A percentile compares a stretch with the other conserved stretches of the same genome.
phyloP scores from a whole-genome alignment of 352 stramenopile genomes.

The Thalassiosira sp. region DNA sequence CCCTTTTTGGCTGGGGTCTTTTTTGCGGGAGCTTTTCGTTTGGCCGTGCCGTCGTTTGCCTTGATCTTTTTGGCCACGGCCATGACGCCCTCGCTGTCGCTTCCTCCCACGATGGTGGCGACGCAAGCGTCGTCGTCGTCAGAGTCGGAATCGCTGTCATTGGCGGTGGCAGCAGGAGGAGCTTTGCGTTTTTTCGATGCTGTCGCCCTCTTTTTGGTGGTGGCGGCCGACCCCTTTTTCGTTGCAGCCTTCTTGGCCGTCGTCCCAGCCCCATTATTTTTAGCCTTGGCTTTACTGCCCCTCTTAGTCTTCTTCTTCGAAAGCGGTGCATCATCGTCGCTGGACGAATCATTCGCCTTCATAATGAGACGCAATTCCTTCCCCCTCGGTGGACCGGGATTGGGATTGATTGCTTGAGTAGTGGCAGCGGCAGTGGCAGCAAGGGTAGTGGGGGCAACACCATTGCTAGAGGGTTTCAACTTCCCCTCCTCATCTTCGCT shows the following conservation, averaged over 20 bases:
- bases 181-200: constrained; percentile 46
- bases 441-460: constrained; percentile 6
- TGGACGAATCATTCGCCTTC: constrained; percentile 13
- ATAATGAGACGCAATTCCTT: constrained; percentile 50
- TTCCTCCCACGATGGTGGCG: constrained; percentile 35
- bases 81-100: constrained; percentile 37
- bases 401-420: constrained; percentile 25
- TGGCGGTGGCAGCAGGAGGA: constrained; percentile 2
- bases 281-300: constrained; percentile 35
- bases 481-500: constrained; percentile 40
- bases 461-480: constrained; percentile 6
- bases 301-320: constrained; percentile 44
- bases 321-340: constrained; percentile 35
- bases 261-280: not conserved
- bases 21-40: constrained; percentile 1
- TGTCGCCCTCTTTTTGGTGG: constrained; percentile 17
- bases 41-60: constrained; percentile 17
- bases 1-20: constrained; percentile 21
- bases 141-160: constrained; percentile 38
- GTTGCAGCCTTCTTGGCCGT: constrained; percentile 16
- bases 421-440: constrained; percentile 16
- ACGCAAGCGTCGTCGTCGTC: constrained; percentile 47
- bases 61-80: constrained; percentile 37
- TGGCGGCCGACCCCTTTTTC: not conserved
- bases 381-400: constrained; percentile 38